A percentile compares a stretch with the other conserved stretches of the same genome.
Conservation (phyloP, 75 land plant genomes). For the Pinus albicaulis region DNA sequence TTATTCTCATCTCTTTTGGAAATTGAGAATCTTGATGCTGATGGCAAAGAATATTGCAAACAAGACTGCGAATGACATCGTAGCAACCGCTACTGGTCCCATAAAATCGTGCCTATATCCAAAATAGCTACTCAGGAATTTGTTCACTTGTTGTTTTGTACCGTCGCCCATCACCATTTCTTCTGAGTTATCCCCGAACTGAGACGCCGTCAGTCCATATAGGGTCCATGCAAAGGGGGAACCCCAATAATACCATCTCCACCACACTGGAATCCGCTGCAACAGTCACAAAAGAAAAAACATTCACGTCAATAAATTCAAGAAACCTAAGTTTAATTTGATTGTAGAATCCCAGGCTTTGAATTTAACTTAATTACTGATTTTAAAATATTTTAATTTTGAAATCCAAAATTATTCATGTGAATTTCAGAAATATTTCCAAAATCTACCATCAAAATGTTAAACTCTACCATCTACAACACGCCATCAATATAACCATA, state of each 20-base stretch:
- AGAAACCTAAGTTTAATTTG: neutral
- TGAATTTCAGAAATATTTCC: too few species aligned
- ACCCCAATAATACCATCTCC: slow-evolving; percentile 85
- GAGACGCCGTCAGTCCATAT: slow-evolving; percentile 42
- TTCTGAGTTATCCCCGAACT: slow-evolving; percentile 22
- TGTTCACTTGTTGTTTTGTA: slow-evolving; percentile 10
- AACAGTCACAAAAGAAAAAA: slow-evolving; percentile 14
- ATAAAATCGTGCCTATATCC: slow-evolving; percentile 46
- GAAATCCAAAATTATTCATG: too few species aligned
- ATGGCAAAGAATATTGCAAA: slow-evolving; percentile 45
- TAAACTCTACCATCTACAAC: too few species aligned
- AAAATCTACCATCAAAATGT: too few species aligned
- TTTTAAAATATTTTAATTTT: too few species aligned
- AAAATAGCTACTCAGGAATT: slow-evolving; percentile 28
- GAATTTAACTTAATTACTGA: too few species aligned
- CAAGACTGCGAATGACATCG: slow-evolving; percentile 29
- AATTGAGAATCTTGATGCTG: slow-evolving; percentile 56
- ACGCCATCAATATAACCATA: too few species aligned
- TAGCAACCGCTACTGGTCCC: slow-evolving; percentile 31
- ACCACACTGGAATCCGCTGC: slow-evolving; percentile 79
- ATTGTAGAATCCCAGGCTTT: slow-evolving; percentile 16
- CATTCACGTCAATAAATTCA: neutral
- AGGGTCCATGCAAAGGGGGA: slow-evolving; percentile 69
- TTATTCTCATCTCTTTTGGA: slow-evolving; percentile 49
- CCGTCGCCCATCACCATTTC: neutral